Base-by-base conservation (phyloP, 768 basidiomycete species). In the Lentinus tigrinus region DNA sequence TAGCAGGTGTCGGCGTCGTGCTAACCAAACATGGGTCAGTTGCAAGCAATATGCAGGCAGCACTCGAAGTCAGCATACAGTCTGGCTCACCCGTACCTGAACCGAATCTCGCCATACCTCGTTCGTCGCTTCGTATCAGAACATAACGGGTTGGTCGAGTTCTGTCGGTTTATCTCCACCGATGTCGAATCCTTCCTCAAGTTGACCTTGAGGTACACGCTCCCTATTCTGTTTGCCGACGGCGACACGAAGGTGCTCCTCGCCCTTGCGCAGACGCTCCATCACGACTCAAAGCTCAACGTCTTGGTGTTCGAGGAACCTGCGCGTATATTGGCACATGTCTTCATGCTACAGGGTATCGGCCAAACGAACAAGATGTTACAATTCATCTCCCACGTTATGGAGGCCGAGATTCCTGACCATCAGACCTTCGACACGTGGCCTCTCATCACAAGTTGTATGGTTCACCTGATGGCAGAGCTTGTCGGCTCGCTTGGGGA, bases 401-500 rank as follows among this genome's bases (percentile, higher is more conserved):
- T 94, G n/a, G 71, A 67, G 16, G 78, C 81, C 24, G 79, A 79
- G 1, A 77, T 80, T 0, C 61, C 67, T 27, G 68, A 68, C 13
- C 58, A 72, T 11, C 69, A 67, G 38, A 70, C 72, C 24, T 75
- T 79, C 37, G 71, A 74, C 37, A 67, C 82, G 11, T 74, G 74
- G 49, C 78, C 76, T 52, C 72, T 89, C 65, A 80, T 95, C 43
- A 83, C 82, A 47, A 86, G 85, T 58, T 87, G 83, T 58, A 73
- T 88, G 28, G 80, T 91, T 1, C 80, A 85, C 3, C 74, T 96
- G 26, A 76, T 96, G 13, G 84, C 86, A 5, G 84, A 88, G 58
- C 74, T 98, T 23, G 87, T 94, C 19, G 79, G 93, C 36, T 80
- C 81, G 11, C 75, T 97, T 67, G 95, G 94, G 3, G 84, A 94